Evolutionary conservation across 768 basidiomycete genomes (phyloP), one percentile per base, ranked within the genome.

Genomic region (Lentinula aciculospora): DNA sequence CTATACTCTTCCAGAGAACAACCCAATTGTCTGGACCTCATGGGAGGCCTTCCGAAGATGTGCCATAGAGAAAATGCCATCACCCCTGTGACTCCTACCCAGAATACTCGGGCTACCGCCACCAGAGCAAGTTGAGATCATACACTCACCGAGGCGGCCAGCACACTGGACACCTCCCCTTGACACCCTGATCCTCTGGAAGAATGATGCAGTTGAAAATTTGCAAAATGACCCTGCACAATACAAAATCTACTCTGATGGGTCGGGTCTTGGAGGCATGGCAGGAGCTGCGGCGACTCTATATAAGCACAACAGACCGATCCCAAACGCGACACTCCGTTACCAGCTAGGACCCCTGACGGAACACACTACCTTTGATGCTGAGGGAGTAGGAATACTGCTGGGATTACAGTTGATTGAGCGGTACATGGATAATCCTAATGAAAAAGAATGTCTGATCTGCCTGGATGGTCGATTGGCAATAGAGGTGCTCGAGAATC

Each of bases 71-170:
- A 42, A 55, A 21, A 49, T 56, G 37, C 13, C 50, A 7, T 53
- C 65, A 0, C 58, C 65, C 0, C 54, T 66, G 9, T 61, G 64
- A 25, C 10, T 60, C 12, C 53, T 65, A 21, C 32, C 8, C 29
- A 54, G 10, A 3, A 60, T 31, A 6, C 50, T 6, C 53, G 15
- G 10, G 21, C n/a, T 32, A n/a, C 17, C 34, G 4, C 17, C 51
- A 6, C 51, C 51, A 34, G 10, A 1, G 2, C 4, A 13, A 4
- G 32, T 53, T 6, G 54, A 46, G 27, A 42, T 17, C 0, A 44
- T 56, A 1, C 5, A 1, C 27, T 21, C 40, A 10, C 44, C 37
- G 1, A 27, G 29, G 8, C 54, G 39, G 8, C 1, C 44, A 28
- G 25, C 1, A 3, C 34, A 37, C 5, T n/a, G 17, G 15, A 8